Conservation (phyloP, 1,284 basidiomycete genomes). For the Ustilago shanxiensis region DNA sequence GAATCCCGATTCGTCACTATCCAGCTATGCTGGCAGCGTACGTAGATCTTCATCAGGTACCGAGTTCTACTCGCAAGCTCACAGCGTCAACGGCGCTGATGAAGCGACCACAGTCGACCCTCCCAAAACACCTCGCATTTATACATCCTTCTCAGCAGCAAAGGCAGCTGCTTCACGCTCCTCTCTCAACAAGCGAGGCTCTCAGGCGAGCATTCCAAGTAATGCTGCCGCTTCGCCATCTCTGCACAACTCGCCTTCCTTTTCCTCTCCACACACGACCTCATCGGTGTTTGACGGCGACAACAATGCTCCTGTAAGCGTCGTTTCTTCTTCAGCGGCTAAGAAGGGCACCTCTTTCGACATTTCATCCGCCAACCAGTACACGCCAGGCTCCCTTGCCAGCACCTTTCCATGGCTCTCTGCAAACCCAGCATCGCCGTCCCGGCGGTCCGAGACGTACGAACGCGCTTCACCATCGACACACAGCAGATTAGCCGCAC, state of each 20-base stretch:
- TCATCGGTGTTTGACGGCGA: slow-evolving; percentile 12
- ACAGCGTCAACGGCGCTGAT: slow-evolving; percentile 24
- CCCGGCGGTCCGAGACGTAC: slow-evolving; percentile 6
- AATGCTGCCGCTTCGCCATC: slow-evolving; percentile 27
- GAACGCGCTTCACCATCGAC: slow-evolving; percentile 12
- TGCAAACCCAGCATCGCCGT: slow-evolving; percentile 14
- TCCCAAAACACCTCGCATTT: slow-evolving; percentile 31
- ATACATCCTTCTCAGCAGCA: slow-evolving; percentile 43
- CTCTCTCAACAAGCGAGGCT: slow-evolving; percentile 36
- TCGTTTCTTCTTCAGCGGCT: slow-evolving; percentile 16
- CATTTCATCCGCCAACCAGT: slow-evolving; percentile 29
- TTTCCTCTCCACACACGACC: slow-evolving; percentile 32
- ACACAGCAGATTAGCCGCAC: not conserved
- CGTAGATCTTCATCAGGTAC: slow-evolving; percentile 39
- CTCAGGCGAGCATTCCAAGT: slow-evolving; percentile 24
- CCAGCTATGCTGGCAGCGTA: slow-evolving; percentile 40
- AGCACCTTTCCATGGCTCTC: slow-evolving; percentile 43
- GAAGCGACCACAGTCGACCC: slow-evolving; percentile 10
- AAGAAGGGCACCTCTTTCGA: slow-evolving; percentile 25
- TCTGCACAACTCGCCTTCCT: slow-evolving; percentile 23
- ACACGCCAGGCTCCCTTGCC: slow-evolving; percentile 36
- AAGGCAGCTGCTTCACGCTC: slow-evolving; percentile 48
- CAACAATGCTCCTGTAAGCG: not conserved
- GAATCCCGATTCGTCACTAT: slow-evolving; percentile 24
- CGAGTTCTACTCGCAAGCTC: slow-evolving; percentile 34